Base-by-base conservation (phyloP, 495 filamentous ascomycete genomes). In the Tuber indicum region DNA sequence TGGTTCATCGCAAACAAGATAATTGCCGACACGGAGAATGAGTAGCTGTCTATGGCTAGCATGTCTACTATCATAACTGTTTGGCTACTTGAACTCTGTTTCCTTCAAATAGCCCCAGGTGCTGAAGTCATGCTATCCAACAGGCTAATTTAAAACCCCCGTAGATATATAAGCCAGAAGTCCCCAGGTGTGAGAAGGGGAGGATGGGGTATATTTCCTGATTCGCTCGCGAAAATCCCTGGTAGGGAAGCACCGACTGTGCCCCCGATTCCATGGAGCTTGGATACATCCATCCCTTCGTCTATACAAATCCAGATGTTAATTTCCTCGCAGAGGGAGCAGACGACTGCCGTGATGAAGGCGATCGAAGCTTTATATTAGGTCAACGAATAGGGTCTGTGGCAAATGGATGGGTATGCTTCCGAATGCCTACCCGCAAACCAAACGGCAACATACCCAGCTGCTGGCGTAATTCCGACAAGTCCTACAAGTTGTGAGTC, bases 381-480 rank as follows among this genome's bases (percentile, higher is more conserved):
- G 52, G 52, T 62, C 3, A 62, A 26, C 32, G 14, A 62, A 16
- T 32, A 5, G 10, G 6, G 16, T 62, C 10, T 32, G n/a, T 12
- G 12, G 3, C n/a, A 16, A 12, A 32, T 26, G 12, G 4, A 32
- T 32, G 52, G 12, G n/a, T 8, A 1, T 16, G 52, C 14, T 62
- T 32, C 52, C n/a, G 12, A n/a, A 16, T 32, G 52, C 52, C 52
- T 62, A 16, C 52, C 52, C 9, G 88, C 88, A 21, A 86, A 83
- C 89, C 89, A 89, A 70, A 87, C 82, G 26, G 86, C 86, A 44
- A 91, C 88, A 79, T 87, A 91, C 69, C 90, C 89, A 26, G 89
- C 89, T 23, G 89, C 89, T 8, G 89, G 90, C 0, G 90, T 91
- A 81, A 91, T 90, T 17, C 88, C 89, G 14, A 91, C 89, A 21